phyloP scores from a whole-genome alignment of 192 early-diverging fungal genomes.

The Phlyctochytrium arcticum region DNA sequence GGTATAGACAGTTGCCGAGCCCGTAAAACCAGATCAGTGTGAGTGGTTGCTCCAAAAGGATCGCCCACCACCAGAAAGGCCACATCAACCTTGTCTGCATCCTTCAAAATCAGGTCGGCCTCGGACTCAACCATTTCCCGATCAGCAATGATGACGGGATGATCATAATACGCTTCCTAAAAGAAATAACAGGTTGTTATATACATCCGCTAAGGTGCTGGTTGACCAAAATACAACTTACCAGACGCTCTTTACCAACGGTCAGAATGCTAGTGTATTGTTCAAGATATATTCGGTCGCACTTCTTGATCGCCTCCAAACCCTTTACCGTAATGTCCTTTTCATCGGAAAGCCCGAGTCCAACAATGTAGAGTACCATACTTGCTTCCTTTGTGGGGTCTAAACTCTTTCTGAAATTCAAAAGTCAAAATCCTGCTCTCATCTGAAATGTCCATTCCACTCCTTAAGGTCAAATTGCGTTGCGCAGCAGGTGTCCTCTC shows the following conservation, averaged over 20 bases:
- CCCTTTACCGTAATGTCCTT: constrained; percentile 97
- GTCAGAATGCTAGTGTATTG: constrained; percentile 93
- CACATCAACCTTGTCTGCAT: constrained; percentile 85
- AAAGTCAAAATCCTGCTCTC: too few relatives aligned
- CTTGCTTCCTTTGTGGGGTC: too few relatives aligned
- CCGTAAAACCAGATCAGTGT: constrained; percentile 92
- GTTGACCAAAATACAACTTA: constrained; percentile 21
- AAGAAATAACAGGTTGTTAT: neutral
- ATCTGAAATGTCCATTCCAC: too few relatives aligned
- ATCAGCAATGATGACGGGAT: constrained; percentile 82
- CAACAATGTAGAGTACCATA: constrained; percentile 59
- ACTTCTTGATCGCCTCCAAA: constrained; percentile 82
- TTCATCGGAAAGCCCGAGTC: constrained; percentile 93
- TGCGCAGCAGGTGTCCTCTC: too few relatives aligned
- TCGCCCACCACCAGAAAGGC: constrained; percentile 97
- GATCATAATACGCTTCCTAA: constrained; percentile 86
- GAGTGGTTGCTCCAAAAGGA: constrained; percentile 95
- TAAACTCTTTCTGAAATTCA: too few relatives aligned
- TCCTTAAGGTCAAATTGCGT: too few relatives aligned
- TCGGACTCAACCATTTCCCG: constrained; percentile 96
- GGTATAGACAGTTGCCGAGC: constrained; percentile 82
- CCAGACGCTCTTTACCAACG: constrained; percentile 74
- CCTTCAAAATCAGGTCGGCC: constrained; percentile 80
- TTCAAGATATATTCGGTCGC: constrained; percentile 89
- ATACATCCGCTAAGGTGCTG: neutral